Percentiles rank a stretch among this genome's conserved stretches.
These are phyloP conservation scores for Oleoguttula mirabilis DNA, from an alignment of 495 filamentous ascomycete genomes.

Conservation along the genomic window DNA sequence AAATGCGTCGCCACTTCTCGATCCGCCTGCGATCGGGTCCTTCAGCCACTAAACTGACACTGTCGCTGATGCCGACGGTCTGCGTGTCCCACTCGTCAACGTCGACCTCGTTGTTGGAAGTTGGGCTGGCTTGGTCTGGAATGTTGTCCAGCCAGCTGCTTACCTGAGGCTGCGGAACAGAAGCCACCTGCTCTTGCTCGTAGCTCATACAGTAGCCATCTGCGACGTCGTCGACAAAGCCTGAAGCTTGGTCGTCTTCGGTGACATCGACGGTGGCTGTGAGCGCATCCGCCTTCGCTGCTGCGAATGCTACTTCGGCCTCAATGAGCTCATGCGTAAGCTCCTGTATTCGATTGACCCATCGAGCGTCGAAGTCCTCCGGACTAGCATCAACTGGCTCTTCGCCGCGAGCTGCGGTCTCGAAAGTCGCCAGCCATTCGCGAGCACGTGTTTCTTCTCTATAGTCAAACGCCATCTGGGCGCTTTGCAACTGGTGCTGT, in stretches of 20 bases:
- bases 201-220: neutral
- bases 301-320: neutral
- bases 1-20: constrained; percentile 1
- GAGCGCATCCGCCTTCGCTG: neutral
- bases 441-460: neutral
- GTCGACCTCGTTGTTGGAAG: neutral
- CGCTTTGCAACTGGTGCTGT: neutral
- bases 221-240: neutral
- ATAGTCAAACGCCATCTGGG: constrained; percentile 1
- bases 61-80: constrained; percentile 3
- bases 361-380: constrained; percentile 11
- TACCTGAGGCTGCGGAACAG: neutral
- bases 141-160: neutral
- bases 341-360: neutral
- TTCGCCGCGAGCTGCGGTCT: neutral
- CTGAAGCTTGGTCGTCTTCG: neutral
- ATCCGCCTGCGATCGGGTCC: constrained; percentile 3
- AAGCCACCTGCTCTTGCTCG: neutral
- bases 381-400: neutral
- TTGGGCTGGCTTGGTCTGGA: neutral
- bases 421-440: neutral
- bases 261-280: neutral
- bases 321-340: constrained; percentile 1
- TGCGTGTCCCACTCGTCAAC: constrained; percentile 3
- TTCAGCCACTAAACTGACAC: constrained; percentile 5